Conservation (phyloP, 164 flowering plant species). For the Chimonanthus praecox region DNA sequence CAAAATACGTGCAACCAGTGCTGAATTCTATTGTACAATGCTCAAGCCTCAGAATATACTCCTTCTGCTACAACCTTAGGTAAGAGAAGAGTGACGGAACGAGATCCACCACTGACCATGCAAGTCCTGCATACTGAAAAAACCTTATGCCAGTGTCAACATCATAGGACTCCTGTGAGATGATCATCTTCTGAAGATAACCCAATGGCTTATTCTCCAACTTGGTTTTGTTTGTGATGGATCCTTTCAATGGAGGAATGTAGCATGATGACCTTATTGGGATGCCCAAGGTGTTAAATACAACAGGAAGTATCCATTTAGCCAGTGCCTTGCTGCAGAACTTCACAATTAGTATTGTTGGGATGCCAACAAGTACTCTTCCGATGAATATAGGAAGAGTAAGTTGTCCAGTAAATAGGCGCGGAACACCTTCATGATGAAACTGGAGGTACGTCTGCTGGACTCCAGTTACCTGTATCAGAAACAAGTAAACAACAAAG, state of each 20-base stretch:
- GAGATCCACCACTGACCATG: conserved; percentile 96
- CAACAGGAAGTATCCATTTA: conserved; percentile 76
- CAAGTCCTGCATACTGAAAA: conserved; percentile 92
- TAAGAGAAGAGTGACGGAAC: conserved; percentile 73
- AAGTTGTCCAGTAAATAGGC: conserved; percentile 53
- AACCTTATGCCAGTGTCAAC: conserved; percentile 95
- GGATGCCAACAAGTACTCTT: conserved; percentile 72
- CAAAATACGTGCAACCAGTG: background rate
- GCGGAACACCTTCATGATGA: conserved; percentile 83
- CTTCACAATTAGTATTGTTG: conserved; percentile 81
- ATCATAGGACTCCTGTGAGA: conserved; percentile 58
- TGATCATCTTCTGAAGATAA: conserved; percentile 51
- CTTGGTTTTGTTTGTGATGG: conserved; percentile 27
- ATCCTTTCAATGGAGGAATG: conserved; percentile 48
- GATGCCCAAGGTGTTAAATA: conserved; percentile 68
- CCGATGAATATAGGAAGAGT: conserved; percentile 41
- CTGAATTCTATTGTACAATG: background rate
- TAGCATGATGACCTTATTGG: conserved; percentile 73
- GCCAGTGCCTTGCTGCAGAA: conserved; percentile 93
- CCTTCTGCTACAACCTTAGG: conserved; percentile 38
- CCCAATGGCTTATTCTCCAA: conserved; percentile 39
- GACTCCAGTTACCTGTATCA: conserved; percentile 72
- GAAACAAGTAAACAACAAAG: background rate
- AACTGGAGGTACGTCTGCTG: conserved; percentile 89
- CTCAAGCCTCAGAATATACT: background rate